These are phyloP conservation scores for Tetratostichococcus sp. DNA, from an alignment of 139 green algal species.

Conservation along the genomic window DNA sequence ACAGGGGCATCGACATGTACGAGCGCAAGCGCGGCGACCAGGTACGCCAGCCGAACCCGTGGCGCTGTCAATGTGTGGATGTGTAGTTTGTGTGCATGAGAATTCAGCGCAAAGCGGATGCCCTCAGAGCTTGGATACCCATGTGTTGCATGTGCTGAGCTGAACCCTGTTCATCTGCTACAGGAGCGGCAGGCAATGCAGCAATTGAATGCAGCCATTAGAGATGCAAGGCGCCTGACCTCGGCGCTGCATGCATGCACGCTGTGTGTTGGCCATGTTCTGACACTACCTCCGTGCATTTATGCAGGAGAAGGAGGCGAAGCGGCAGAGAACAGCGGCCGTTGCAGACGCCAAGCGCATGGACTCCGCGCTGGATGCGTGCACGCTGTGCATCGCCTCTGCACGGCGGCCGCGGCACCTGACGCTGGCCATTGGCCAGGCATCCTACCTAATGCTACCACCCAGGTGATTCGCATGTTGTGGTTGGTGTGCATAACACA, in stretches of 20 bases:
- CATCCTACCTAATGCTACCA: conserved; percentile 81
- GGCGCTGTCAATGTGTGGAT: no score
- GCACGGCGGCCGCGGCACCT: conserved; percentile 58
- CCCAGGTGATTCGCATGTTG: conserved; percentile 8
- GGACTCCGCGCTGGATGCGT: conserved; percentile 17
- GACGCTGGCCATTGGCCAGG: conserved; percentile 71
- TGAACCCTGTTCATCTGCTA: background rate
- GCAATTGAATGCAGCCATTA: no score
- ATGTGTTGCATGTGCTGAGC: no score
- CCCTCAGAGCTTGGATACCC: no score
- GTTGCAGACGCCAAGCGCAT: conserved; percentile 15
- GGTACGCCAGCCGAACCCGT: background rate
- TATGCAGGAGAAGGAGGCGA: conserved; percentile 1
- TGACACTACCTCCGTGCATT: no score
- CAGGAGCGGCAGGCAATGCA: no score
- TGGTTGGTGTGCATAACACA: no score
- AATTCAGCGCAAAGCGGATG: no score
- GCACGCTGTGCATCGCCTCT: conserved; percentile 42
- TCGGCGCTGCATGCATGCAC: no score
- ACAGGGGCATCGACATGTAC: conserved; percentile 79
- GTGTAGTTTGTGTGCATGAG: no score
- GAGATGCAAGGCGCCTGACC: no score
- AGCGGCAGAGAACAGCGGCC: conserved; percentile 1
- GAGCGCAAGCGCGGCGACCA: conserved; percentile 33
- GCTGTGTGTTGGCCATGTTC: no score